Percentiles rank a stretch among this genome's conserved stretches.
Conservation (phyloP, 352 stramenopile genomes). For the Elongisporangium prolatum region DNA sequence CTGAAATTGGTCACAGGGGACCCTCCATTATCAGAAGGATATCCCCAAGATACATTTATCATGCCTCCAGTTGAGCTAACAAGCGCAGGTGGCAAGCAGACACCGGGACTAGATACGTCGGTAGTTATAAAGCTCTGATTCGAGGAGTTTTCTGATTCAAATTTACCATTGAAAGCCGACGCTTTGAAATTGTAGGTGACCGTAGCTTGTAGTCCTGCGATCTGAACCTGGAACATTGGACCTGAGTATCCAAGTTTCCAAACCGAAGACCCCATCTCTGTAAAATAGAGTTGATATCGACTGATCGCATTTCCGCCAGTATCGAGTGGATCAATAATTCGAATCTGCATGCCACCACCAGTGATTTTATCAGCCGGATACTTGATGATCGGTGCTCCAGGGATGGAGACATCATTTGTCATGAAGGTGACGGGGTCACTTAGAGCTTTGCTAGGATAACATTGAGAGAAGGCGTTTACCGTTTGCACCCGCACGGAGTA, state of each 20-base stretch:
- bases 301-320: constrained; percentile 35
- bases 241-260: constrained; percentile 38
- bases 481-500: constrained; percentile 31
- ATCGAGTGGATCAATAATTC: constrained; percentile 37
- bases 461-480: constrained; percentile 40
- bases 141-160: constrained; percentile 39
- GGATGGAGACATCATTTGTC: constrained; percentile 22
- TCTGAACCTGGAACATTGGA: constrained; percentile 14
- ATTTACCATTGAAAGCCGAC: constrained; percentile 38
- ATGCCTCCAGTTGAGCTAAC: constrained; percentile 33
- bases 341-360: constrained; percentile 19
- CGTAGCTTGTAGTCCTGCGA: constrained; percentile 22
- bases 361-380: background rate
- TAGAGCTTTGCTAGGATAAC: constrained; percentile 25
- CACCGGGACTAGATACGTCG: constrained; percentile 38
- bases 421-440: constrained; percentile 16
- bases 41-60: constrained; percentile 39
- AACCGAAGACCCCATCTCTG: constrained; percentile 3
- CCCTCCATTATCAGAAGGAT: constrained; percentile 33
- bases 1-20: constrained; percentile 21
- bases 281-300: constrained; percentile 38
- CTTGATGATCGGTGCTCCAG: constrained; percentile 9
- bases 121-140: constrained; percentile 25
- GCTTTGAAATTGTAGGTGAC: constrained; percentile 35
- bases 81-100: constrained; percentile 16